These are phyloP conservation scores for Hapsidospora chrysogenum DNA, from an alignment of 495 filamentous ascomycete genomes.

Conservation along the genomic window DNA sequence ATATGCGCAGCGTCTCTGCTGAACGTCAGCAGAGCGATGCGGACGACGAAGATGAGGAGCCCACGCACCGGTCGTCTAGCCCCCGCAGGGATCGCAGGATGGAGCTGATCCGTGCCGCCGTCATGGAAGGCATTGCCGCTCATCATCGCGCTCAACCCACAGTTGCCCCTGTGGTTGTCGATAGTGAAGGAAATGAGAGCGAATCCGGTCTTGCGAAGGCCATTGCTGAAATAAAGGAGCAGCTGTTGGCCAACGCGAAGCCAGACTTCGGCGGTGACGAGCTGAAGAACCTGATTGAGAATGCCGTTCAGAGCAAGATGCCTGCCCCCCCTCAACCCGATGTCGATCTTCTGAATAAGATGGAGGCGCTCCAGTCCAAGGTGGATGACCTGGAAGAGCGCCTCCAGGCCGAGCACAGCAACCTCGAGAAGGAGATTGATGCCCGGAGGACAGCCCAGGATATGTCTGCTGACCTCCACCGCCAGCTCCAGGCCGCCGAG, in stretches of 20 bases:
- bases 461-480: constrained; percentile 21
- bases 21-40: constrained; percentile 70
- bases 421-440: constrained; percentile 20
- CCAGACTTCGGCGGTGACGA: constrained; percentile 35
- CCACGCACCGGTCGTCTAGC: constrained; percentile 43
- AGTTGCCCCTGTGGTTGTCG: constrained; percentile 8
- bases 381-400: constrained; percentile 26
- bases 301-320: constrained; percentile 34
- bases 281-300: constrained; percentile 39
- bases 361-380: constrained; percentile 22
- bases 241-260: constrained; percentile 24
- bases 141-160: constrained; percentile 26
- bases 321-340: constrained; percentile 19
- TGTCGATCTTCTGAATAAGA: constrained; percentile 11
- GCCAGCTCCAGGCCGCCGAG: constrained; percentile 28
- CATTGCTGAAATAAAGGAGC: constrained; percentile 30
- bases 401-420: constrained; percentile 24
- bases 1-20: constrained; percentile 40
- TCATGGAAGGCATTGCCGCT: constrained; percentile 61
- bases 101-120: constrained; percentile 64
- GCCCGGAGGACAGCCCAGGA: constrained; percentile 25
- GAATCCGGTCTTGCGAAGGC: constrained; percentile 17
- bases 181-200: constrained; percentile 5
- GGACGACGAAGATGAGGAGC: constrained; percentile 82
- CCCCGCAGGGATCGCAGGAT: constrained; percentile 58